Evolutionary conservation across 2,329 filamentous ascomycete genomes (phyloP).

Genomic region (Talaromyces piceae): DNA sequence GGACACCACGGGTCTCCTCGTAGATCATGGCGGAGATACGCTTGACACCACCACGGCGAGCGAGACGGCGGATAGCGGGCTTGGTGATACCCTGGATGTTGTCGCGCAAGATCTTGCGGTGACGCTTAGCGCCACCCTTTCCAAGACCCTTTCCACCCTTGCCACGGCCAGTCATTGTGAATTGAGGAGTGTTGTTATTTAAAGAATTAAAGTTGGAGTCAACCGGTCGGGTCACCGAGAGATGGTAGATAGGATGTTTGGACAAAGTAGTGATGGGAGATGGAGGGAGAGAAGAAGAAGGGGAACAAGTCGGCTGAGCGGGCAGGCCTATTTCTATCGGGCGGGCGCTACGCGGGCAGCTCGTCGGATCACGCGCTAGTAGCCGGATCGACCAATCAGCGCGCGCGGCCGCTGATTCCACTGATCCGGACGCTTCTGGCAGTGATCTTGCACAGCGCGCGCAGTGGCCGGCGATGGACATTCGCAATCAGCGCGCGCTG

Average conservation of each 20-base stretch:
- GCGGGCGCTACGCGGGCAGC: constrained; percentile 19
- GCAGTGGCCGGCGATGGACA: constrained; percentile 12
- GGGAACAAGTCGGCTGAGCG: constrained; percentile 19
- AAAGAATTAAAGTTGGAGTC: constrained; percentile 19
- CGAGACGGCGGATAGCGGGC: constrained; percentile 97
- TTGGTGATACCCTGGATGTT: constrained; percentile 99
- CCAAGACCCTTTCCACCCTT: constrained; percentile 97
- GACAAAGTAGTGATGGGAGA: constrained; percentile 11
- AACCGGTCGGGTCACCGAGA: too few relatives aligned
- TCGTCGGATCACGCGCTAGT: constrained; percentile 32
- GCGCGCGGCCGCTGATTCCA: constrained; percentile 19
- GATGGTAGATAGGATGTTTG: constrained; percentile 19
- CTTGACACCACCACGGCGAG: constrained; percentile 99
- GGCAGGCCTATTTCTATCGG: constrained; percentile 33
- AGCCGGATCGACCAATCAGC: constrained; percentile 30
- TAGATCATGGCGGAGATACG: constrained; percentile 97
- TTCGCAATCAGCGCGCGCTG: neutral
- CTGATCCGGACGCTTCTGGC: constrained; percentile 11
- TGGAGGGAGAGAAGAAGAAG: constrained; percentile 18
- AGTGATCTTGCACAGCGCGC: constrained; percentile 13
- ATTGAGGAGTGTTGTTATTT: constrained; percentile 22
- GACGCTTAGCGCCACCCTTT: constrained; percentile 97
- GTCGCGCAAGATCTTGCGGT: constrained; percentile 98
- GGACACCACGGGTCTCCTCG: constrained; percentile 72
- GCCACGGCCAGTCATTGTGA: constrained; percentile 60